Evolutionary conservation across 495 filamentous ascomycete genomes (phyloP), one percentile per base, ranked within the genome.

Genomic region (Aspergillus campestris): DNA sequence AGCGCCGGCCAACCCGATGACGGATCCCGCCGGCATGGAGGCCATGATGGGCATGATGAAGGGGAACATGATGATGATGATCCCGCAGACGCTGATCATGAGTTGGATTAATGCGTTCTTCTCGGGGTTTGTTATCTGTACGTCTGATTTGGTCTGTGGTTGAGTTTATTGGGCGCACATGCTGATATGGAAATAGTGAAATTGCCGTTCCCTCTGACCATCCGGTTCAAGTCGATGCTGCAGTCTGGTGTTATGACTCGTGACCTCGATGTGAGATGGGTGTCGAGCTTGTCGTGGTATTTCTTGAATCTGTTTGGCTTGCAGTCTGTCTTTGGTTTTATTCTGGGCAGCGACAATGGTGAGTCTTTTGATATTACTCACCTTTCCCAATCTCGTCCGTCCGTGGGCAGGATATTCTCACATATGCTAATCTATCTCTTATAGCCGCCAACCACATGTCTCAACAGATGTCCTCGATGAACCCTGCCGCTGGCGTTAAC

Each of bases 21-120:
- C 83, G 31, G 92, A 98, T 65, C 92, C 92, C n/a, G 85, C 82
- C 40, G 89, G 86, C 39, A 98, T 97, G 94, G 94, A 97, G 59
- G 89, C 87, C 45, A 96, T 97, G 91, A 97, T 97, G 92, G 91
- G 91, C 45, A 94, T 94, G 89, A 87, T 97, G 81, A 98, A 96
- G 80, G 89, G 89, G 41, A 95, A 98, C 58, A 95, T 98, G 87
- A 89, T 91, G 52, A 97, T 95, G 92, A 97, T 98, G 76, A 88
- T 98, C 34, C 94, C 92, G 38, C 94, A 98, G 64, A 97, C 90
- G 4, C 65, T 97, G 64, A 97, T 97, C 51, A 98, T 98, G 92
- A 88, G 92, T 42, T 98, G 92, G 92, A 96, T 98, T 56, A 98
- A 97, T 72, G 89, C 92, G 0, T 97, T 97, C 64, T 98, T 98